Conservation (phyloP, 345 rosid species). For the Gossypium thurberi region DNA sequence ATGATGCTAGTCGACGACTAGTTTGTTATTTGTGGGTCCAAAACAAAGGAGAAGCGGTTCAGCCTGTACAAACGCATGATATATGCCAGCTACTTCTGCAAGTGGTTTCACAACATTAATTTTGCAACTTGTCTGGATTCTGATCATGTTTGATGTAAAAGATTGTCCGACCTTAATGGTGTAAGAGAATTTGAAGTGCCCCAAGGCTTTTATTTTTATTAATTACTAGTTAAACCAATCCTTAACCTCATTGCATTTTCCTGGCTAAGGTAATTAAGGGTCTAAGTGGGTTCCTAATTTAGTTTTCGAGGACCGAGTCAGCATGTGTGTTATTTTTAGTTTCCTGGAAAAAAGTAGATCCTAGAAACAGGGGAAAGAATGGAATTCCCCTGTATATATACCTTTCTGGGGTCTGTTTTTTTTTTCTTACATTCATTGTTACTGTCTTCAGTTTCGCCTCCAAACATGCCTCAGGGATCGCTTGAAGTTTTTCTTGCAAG, state of each 20-base stretch:
- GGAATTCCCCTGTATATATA: background rate
- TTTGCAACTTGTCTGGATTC: background rate
- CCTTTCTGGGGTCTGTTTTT: background rate
- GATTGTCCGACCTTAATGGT: too few relatives aligned
- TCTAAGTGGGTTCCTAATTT: background rate
- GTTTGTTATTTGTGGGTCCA: background rate
- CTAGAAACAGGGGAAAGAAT: background rate
- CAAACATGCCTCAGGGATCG: constrained; percentile 49
- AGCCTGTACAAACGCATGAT: background rate
- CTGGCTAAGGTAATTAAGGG: too few relatives aligned
- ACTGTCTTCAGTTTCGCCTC: background rate
- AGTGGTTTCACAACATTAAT: background rate
- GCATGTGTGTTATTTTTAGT: background rate
- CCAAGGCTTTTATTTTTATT: too few relatives aligned
- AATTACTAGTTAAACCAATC: too few relatives aligned
- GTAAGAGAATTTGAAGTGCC: too few relatives aligned
- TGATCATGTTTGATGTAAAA: too few relatives aligned
- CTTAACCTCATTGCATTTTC: too few relatives aligned
- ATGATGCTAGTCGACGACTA: background rate
- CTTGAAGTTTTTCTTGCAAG: constrained; percentile 55
- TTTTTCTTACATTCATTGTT: background rate
- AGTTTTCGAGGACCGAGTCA: background rate
- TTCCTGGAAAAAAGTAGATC: background rate
- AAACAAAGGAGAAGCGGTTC: background rate
- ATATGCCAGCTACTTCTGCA: background rate